Base-by-base conservation (phyloP, 2,329 filamentous ascomycete genomes). In the Alternaria hordeiaustralica region DNA sequence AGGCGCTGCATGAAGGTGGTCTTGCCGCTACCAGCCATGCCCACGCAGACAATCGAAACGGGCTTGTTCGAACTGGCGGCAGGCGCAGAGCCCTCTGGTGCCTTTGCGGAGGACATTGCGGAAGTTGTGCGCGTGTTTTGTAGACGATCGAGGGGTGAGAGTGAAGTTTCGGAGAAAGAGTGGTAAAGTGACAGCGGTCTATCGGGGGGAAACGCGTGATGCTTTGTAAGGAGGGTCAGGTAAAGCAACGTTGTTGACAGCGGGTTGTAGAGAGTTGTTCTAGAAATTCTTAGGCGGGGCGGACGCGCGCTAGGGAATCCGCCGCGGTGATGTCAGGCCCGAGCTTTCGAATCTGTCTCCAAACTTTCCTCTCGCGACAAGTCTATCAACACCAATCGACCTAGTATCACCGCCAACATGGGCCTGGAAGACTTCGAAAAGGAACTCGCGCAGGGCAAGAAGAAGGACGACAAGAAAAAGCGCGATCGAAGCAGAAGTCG, bases 1-100 rank as follows among this genome's bases (percentile, higher is more conserved):
- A 99, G 96, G 75, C 96, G 90, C 79, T 98, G 95, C 95, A 99
- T 98, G 78, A 99, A 99, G 0, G 96, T 99, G n/a, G 96, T 99
- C 85, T 99, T 99, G 75, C 96, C 96, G 15, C 94, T 97, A 73
- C 96, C 95, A 75, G 96, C 96, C 95, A 98, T 98, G 85, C 96
- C 96, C 53, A 99, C 90, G 81, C 94, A 97, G 74, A 98, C 94
- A 64, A 99, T 90, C 65, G 92, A 88, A 49, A 93, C 90, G 44
- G 93, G 92, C 2, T 70, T 54, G 26, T 69, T 56, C 4, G 70
- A 63, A 45, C 54, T 57, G 11, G 60, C 47, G 28, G 62, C 25
- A 58, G 71, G 55, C 26, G 59, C 47, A 23, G 70, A 55, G 61
- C 65, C 66, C 62, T 64, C 63, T 41, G 70, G 59, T 51, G 68